A percentile compares a stretch with the other conserved stretches of the same genome.
These are phyloP conservation scores for Blastobotrys muscicola DNA, from an alignment of 805 yeast species.

Conservation along the genomic window DNA sequence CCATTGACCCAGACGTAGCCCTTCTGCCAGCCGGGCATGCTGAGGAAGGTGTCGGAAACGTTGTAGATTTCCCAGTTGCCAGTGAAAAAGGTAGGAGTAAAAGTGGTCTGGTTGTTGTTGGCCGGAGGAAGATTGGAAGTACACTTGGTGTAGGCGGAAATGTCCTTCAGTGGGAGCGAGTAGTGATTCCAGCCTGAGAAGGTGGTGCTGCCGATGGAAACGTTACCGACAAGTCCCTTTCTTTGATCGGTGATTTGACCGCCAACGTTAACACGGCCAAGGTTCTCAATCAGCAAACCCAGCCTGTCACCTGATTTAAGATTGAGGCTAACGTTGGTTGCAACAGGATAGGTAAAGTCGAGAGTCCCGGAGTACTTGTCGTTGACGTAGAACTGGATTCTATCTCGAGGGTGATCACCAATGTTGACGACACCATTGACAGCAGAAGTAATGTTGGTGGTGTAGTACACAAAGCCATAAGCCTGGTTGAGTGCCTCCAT, in stretches of 20 bases:
- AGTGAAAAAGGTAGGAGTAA: constrained; percentile 1
- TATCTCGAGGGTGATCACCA: constrained; percentile 4
- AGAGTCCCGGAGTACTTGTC: constrained; percentile 1
- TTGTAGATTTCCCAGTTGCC: constrained; percentile 1
- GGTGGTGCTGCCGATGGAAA: background rate
- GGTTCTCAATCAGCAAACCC: constrained; percentile 4
- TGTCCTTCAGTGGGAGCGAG: constrained; percentile 1
- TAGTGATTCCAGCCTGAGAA: constrained; percentile 1
- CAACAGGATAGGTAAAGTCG: background rate
- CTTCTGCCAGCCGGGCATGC: constrained; percentile 2
- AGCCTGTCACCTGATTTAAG: constrained; percentile 2
- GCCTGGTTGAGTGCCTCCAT: constrained; percentile 3
- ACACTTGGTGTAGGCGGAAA: background rate
- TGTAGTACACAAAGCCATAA: background rate
- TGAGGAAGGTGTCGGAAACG: constrained; percentile 1
- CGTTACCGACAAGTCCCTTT: constrained; percentile 4
- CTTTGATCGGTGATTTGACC: background rate
- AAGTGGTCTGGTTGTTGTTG: background rate
- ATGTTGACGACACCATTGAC: background rate
- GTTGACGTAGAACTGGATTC: constrained; percentile 3
- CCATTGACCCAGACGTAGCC: constrained; percentile 5
- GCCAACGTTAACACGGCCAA: constrained; percentile 3
- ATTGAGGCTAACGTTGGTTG: background rate
- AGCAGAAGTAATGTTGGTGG: background rate
- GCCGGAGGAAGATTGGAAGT: background rate